phyloP scores from a whole-genome alignment of 2,329 filamentous ascomycete species.

The Cytospora piceae region DNA sequence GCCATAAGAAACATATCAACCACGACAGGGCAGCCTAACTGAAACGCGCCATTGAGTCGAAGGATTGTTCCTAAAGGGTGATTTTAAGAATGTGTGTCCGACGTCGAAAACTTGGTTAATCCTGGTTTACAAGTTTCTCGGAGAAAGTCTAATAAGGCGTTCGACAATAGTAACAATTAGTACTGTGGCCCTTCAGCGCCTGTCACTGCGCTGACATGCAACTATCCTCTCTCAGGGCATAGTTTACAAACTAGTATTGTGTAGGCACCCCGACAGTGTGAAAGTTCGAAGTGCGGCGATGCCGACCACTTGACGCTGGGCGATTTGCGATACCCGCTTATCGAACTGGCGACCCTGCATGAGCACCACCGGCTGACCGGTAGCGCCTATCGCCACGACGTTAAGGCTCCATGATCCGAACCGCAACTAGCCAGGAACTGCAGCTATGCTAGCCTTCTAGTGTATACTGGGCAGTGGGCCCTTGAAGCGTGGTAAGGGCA shows the following conservation, averaged over 20 bases:
- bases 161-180: background rate
- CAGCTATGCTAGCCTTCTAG: too few relatives aligned
- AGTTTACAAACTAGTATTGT: background rate
- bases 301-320: background rate
- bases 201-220: background rate
- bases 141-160: background rate
- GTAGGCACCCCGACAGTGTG: background rate
- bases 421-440: too few relatives aligned
- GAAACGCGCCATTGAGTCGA: constrained; percentile 9
- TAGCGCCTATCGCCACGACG: background rate
- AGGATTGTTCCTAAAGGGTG: constrained; percentile 12
- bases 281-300: background rate
- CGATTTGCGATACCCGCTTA: background rate
- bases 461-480: too few relatives aligned
- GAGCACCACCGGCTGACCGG: too few relatives aligned
- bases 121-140: background rate
- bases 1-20: background rate
- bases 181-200: background rate
- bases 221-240: background rate
- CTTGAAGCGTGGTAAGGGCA: background rate
- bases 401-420: background rate
- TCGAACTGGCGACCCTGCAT: background rate
- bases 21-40: constrained; percentile 9
- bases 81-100: background rate
- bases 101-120: background rate